Percentiles rank a stretch among this genome's conserved stretches.
Evolutionary conservation across 164 flowering plant genomes (phyloP).

Genomic region (Protea cynaroides): DNA sequence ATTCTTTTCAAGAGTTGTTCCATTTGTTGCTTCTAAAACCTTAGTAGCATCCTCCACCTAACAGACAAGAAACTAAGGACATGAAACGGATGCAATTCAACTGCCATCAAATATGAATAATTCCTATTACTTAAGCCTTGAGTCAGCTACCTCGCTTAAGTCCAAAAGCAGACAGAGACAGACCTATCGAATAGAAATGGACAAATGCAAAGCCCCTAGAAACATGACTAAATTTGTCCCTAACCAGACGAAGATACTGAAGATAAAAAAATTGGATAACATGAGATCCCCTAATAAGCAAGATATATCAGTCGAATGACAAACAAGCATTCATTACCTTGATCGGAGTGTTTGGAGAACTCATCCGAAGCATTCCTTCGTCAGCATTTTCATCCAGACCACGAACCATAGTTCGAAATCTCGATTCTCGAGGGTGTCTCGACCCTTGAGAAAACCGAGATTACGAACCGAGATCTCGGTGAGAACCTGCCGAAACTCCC

Average conservation of each 20-base stretch:
- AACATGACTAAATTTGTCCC: slow-evolving; percentile 97
- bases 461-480: no score
- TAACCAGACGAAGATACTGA: slow-evolving; percentile 97
- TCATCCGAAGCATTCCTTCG: slow-evolving; percentile 99
- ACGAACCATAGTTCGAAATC: no score
- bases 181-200: slow-evolving; percentile 81
- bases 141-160: not conserved
- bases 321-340: slow-evolving; percentile 48
- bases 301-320: not conserved
- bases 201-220: slow-evolving; percentile 99
- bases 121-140: no score
- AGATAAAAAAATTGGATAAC: slow-evolving; percentile 12
- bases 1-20: slow-evolving; percentile 90
- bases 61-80: no score
- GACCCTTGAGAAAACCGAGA: no score
- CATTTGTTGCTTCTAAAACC: slow-evolving; percentile 95
- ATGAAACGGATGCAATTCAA: no score
- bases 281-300: not conserved
- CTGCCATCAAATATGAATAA: no score
- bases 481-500: no score
- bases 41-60: slow-evolving; percentile 97
- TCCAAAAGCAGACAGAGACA: not conserved
- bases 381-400: slow-evolving; percentile 99
- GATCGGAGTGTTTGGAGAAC: slow-evolving; percentile 90
- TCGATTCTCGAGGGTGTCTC: no score